Percentiles rank a stretch among this genome's conserved stretches.
phyloP scores from a whole-genome alignment of 148 eudicot species.

The Silene uniflora region DNA sequence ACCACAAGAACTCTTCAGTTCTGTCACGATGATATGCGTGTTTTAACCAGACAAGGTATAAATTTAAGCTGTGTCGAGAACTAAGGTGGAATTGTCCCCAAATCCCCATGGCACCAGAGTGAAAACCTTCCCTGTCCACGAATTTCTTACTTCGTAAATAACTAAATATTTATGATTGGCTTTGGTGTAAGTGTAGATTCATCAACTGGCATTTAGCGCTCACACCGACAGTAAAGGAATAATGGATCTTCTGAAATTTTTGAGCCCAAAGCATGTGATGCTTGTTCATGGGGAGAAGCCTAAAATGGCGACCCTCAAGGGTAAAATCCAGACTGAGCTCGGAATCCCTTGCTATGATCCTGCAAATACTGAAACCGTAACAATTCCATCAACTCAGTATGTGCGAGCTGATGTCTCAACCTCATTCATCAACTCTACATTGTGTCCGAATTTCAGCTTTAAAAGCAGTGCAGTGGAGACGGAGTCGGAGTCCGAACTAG shows the following conservation, averaged over 20 bases:
- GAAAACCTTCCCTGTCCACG: no score
- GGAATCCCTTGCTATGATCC: slow-evolving; percentile 67
- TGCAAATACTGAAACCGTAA: slow-evolving; percentile 59
- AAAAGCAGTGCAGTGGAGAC: slow-evolving; percentile 22
- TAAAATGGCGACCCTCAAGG: slow-evolving; percentile 62
- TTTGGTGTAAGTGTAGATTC: slow-evolving; percentile 45
- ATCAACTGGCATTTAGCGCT: slow-evolving; percentile 83
- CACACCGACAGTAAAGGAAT: slow-evolving; percentile 98
- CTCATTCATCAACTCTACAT: slow-evolving; percentile 45
- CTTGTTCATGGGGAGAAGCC: slow-evolving; percentile 97
- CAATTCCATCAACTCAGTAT: slow-evolving; percentile 55
- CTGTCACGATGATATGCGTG: no score
- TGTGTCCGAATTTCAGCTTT: slow-evolving; percentile 68
- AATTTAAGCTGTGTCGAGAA: no score
- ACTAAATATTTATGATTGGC: not conserved
- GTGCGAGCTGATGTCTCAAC: slow-evolving; percentile 59
- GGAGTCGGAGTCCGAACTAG: slow-evolving; percentile 28
- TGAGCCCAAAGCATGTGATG: slow-evolving; percentile 78
- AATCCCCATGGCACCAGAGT: no score
- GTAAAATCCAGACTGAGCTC: slow-evolving; percentile 60
- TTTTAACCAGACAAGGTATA: no score
- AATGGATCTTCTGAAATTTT: slow-evolving; percentile 87
- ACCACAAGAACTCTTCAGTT: no score
- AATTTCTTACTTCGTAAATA: no score
- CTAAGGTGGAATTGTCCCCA: no score